Conservation (phyloP, 2,329 filamentous ascomycete species). For the Neofusicoccum parvum region DNA sequence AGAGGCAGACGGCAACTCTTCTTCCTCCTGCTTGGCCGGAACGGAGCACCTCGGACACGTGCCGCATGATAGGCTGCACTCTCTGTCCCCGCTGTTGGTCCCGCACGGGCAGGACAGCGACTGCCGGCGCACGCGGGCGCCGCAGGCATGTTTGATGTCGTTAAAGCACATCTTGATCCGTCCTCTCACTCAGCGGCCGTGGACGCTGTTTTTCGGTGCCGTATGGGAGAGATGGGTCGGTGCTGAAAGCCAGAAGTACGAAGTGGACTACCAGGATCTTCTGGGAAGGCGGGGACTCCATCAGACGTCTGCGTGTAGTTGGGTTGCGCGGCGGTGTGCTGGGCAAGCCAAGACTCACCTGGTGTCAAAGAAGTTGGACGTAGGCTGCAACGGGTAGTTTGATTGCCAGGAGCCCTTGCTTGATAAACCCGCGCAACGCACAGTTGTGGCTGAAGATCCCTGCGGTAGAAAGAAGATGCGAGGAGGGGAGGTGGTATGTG, state of each 20-base stretch:
- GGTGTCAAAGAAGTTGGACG: not conserved
- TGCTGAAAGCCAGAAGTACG: too few relatives aligned
- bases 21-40: not conserved
- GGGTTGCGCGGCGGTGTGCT: not conserved
- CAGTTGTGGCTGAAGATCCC: not conserved
- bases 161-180: slow-evolving; percentile 16
- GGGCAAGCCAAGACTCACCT: not conserved
- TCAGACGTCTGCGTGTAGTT: not conserved
- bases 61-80: slow-evolving; percentile 19
- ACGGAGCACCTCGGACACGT: slow-evolving; percentile 7
- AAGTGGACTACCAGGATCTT: not conserved
- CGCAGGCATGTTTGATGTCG: slow-evolving; percentile 17
- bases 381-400: not conserved
- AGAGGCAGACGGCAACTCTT: not conserved
- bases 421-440: not conserved
- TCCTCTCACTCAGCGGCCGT: too few relatives aligned
- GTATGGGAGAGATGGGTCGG: not conserved
- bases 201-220: too few relatives aligned
- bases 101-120: slow-evolving; percentile 17
- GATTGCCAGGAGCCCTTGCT: not conserved
- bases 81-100: slow-evolving; percentile 17
- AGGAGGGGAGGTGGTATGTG: not conserved
- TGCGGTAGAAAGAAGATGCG: not conserved
- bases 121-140: slow-evolving; percentile 11
- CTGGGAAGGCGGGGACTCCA: not conserved